Base-by-base conservation (phyloP, 257 asterid genomes). In the Eucommia ulmoides region DNA sequence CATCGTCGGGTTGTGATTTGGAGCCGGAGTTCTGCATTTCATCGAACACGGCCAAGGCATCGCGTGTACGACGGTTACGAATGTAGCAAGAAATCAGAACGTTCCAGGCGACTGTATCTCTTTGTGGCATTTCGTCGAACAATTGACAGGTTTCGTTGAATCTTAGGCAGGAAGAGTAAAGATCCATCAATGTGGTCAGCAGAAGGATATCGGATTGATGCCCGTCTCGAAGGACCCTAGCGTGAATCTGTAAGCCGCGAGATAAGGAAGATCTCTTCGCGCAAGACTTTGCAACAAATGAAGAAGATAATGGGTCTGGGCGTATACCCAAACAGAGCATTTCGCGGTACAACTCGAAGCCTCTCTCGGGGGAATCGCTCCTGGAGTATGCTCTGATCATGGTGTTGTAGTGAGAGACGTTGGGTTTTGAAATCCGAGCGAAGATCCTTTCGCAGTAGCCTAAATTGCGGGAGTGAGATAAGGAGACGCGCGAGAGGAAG, bases 21-120 rank as follows among this genome's bases (percentile, higher is more conserved):
- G 76, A 71, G 20, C 54, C 55, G 45, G 50, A 62, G 91, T 83
- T 82, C 54, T 52, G 64, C 93, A 89, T 82, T 52, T 53, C 52
- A 50, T 89, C 85, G 61, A 85, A 89, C 53, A 73, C 62, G 19
- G 21, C 16, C 70, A 89, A 52, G 15, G 66, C 88, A 50, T 85
- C 91, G n/a, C 68, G 72, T 1, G 67, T 69, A 33, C 82, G 67
- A 50, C 66, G 65, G 23, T 70, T 76, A 21, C 77, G 75, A 22
- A 60, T 49, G 25, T 59, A 73, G 58, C 91, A 78, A 51, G 88
- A 74, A 18, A 88, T 59, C 76, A 88, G 59, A 46, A 81, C 85
- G 52, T 88, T 88, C 93, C 93, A 88, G 45, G 83, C 72, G 49
- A 79, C 73, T 14, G 76, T 65, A 24, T 88, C 94, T 56, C 62